Evolutionary conservation across 106 monocot species (phyloP), one percentile per base, ranked within the genome.

Genomic region (Triglochin maritima): DNA sequence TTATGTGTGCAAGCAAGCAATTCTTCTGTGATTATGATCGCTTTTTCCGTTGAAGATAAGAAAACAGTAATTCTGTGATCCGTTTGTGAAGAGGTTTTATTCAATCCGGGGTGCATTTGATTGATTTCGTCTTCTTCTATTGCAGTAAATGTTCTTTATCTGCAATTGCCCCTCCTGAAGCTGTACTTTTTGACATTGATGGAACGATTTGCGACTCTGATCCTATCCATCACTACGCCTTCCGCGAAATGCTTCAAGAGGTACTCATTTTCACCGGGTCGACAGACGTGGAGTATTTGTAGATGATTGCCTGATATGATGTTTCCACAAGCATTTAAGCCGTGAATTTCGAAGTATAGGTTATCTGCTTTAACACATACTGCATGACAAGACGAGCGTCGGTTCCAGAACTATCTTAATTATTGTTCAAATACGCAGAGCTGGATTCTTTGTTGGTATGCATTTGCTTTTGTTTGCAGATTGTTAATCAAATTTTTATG

Each of bases 121-220:
- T 12, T 55, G 14, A 55, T 55, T 6, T 55, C 55, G 14, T 55
- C 6, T 10, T 55, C 55, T 63, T 14, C 4, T 47, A 45, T 70
- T 67, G 67, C 61, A 82, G 80, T 64, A 80, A 49, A 14, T 50
- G 69, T 14, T 74, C 78, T 44, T 74, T 89, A 0, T 60, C 76
- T 59, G 45, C 46, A 41, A 77, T 89, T 44, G 84, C 80, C 29
- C 84, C 84, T 0, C 69, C 87, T 14, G 79, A 79, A 73, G 86
- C 86, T 7, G 67, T 94, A 52, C 57, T 89, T 11, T 89, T 94
- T 56, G 84, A 86, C 47, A 74, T 89, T 61, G 86, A 89, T 70
- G 84, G 84, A 65, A 89, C 89, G 6, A 14, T 89, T 47, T 84
- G 86, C 69, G 80, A 79, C 67, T 85, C 86, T 7, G 94, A 94